A percentile compares a stretch with the other conserved stretches of the same genome.
Conservation (phyloP, 2,329 filamentous ascomycete species). For the Cercospora canescens region DNA sequence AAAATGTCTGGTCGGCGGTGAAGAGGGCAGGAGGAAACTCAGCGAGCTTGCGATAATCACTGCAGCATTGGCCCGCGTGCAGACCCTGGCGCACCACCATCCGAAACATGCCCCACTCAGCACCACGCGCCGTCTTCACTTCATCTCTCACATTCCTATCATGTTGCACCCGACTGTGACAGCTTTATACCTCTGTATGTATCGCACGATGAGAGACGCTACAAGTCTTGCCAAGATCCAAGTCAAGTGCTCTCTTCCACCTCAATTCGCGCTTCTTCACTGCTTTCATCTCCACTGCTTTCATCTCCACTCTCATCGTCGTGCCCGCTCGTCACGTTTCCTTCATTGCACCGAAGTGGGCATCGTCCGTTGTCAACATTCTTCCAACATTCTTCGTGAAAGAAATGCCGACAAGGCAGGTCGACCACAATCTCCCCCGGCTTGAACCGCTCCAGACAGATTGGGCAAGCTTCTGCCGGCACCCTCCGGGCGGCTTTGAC, state of each 20-base stretch:
- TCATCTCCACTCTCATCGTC: neutral
- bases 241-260: neutral
- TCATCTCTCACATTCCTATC: neutral
- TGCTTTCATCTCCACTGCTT: neutral
- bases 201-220: neutral
- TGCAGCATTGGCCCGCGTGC: neutral
- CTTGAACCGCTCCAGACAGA: slow-evolving; percentile 8
- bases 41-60: neutral
- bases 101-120: neutral
- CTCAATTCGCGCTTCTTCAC: neutral
- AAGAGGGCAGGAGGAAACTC: neutral
- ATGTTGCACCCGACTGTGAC: too few relatives aligned
- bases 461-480: neutral
- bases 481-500: neutral
- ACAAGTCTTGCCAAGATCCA: neutral
- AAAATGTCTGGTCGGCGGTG: neutral
- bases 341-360: slow-evolving; percentile 2
- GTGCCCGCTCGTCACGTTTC: neutral
- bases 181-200: too few relatives aligned
- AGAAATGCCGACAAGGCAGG: slow-evolving; percentile 15
- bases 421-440: slow-evolving; percentile 12
- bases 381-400: slow-evolving; percentile 1
- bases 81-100: neutral
- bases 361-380: neutral
- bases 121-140: neutral